phyloP scores from a whole-genome alignment of 169 alveolate species.

The Cystoisospora suis region DNA sequence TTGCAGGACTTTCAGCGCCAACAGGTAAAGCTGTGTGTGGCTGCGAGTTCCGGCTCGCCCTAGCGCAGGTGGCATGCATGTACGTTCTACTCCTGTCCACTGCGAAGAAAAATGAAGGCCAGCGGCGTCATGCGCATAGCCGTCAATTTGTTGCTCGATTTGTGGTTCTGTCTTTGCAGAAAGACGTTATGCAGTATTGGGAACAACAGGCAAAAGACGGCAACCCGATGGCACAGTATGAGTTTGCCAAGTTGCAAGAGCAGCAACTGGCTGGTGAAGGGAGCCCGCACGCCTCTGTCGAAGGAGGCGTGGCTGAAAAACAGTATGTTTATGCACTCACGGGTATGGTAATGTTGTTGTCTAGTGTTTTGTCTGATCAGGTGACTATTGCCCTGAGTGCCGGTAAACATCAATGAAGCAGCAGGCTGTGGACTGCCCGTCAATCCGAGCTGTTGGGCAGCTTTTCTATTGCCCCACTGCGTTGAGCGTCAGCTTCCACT shows the following conservation, averaged over 20 bases:
- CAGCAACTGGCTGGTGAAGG: not conserved
- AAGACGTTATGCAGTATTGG: constrained; percentile 50
- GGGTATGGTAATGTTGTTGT: too few relatives aligned
- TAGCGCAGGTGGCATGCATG: not conserved
- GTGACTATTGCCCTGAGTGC: too few relatives aligned
- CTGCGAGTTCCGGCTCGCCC: not conserved
- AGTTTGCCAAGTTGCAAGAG: constrained; percentile 45
- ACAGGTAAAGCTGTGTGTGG: constrained; percentile 29
- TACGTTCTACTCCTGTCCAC: not conserved
- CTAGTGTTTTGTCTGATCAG: too few relatives aligned
- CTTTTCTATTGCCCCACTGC: too few relatives aligned
- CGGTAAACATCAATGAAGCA: too few relatives aligned
- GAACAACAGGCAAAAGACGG: constrained; percentile 45
- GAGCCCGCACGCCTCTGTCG: not conserved
- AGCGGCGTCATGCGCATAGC: not conserved
- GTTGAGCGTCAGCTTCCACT: too few relatives aligned
- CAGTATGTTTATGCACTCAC: too few relatives aligned
- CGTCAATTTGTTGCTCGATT: not conserved
- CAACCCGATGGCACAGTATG: constrained; percentile 56
- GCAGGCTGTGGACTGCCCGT: too few relatives aligned
- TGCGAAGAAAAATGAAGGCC: not conserved
- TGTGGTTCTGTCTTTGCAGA: not conserved
- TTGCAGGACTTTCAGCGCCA: constrained; percentile 6
- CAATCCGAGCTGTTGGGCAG: too few relatives aligned
- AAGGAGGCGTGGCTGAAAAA: too few relatives aligned